phyloP scores from a whole-genome alignment of 169 alveolate genomes.

The Plasmodium sp. region DNA sequence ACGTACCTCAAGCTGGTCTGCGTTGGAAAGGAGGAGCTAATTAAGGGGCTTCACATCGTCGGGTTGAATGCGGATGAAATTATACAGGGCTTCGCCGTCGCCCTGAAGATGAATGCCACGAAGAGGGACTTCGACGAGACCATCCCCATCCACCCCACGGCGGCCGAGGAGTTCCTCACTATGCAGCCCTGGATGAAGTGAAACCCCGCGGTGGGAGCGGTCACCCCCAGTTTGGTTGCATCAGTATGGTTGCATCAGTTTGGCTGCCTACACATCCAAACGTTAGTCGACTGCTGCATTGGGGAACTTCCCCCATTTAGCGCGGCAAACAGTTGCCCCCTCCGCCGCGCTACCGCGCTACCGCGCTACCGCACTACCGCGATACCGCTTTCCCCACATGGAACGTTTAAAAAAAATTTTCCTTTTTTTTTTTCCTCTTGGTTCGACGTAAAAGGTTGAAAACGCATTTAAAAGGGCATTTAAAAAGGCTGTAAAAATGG shows the following conservation, averaged over 20 bases:
- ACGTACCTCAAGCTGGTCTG: constrained; percentile 85
- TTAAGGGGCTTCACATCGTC: constrained; percentile 90
- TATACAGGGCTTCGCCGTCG: constrained; percentile 93
- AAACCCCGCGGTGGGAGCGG: background rate
- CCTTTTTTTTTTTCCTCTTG: background rate
- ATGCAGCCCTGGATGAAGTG: constrained; percentile 81
- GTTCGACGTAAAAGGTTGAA: background rate
- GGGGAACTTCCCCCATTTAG: background rate
- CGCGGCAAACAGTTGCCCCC: background rate
- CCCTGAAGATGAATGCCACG: constrained; percentile 91
- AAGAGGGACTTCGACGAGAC: constrained; percentile 89
- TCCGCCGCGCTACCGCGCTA: background rate
- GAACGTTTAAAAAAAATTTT: background rate
- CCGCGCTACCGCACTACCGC: background rate
- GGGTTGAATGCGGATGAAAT: constrained; percentile 93
- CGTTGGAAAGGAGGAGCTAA: constrained; percentile 83
- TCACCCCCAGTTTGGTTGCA: background rate
- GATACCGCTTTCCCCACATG: background rate
- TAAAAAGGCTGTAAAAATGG: background rate
- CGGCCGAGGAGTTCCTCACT: constrained; percentile 91
- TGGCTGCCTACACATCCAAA: background rate
- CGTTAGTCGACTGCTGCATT: background rate
- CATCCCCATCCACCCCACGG: constrained; percentile 92
- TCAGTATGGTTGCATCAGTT: too few species aligned
- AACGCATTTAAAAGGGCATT: background rate